These are phyloP conservation scores for Paramecium pentaurelia DNA, from an alignment of 73 alveolate genomes.

Conservation along the genomic window DNA sequence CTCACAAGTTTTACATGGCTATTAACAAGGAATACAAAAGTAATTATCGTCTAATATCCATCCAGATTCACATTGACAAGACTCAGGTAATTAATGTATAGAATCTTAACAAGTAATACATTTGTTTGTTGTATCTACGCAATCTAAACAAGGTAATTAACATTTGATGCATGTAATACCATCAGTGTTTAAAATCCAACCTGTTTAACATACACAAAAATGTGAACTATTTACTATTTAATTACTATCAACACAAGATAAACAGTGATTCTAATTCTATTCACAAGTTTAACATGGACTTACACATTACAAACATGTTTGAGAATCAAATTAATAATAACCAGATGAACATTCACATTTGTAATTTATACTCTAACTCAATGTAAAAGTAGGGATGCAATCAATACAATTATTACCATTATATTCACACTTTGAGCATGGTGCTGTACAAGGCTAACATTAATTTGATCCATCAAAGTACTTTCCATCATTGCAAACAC, in stretches of 20 bases:
- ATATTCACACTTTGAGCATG: neutral
- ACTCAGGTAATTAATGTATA: too few relatives aligned
- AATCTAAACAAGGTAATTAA: neutral
- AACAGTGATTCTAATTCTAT: neutral
- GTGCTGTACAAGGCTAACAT: neutral
- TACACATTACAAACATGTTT: neutral
- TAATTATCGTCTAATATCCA: too few relatives aligned
- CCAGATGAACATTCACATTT: neutral
- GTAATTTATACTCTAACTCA: neutral
- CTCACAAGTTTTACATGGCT: too few relatives aligned
- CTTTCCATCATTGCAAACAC: neutral
- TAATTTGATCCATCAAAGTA: neutral
- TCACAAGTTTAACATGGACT: neutral
- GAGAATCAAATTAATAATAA: neutral
- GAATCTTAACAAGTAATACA: too few relatives aligned
- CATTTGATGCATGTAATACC: neutral
- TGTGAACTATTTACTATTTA: neutral
- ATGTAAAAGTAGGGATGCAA: neutral
- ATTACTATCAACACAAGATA: neutral
- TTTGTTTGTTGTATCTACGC: too few relatives aligned
- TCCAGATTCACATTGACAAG: too few relatives aligned
- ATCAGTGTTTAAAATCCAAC: neutral
- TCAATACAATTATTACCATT: neutral
- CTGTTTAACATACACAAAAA: neutral
- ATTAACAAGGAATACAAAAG: too few relatives aligned